Base-by-base conservation (phyloP, 75 land plant genomes). In the Isoetes taiwanensis region DNA sequence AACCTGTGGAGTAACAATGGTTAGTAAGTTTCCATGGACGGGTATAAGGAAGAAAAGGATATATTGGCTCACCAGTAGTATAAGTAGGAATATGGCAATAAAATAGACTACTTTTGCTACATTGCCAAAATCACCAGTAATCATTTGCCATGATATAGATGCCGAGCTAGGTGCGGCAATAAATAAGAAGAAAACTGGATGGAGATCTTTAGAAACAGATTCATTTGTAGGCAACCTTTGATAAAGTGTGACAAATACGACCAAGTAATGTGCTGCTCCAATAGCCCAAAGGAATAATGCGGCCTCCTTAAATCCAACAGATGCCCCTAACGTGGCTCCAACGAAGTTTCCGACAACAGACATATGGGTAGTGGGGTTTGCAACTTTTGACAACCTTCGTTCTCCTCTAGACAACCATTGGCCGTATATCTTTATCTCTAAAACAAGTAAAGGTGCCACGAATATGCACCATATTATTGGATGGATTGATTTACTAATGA, bases 151-250 rank as follows among this genome's bases (percentile, higher is more conserved):
- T n/a, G 50, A 19, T 5, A 46, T 23, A n/a, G 21, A 19, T 16
- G 50, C 50, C 12, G 50, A 19, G 19, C 50, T 46, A 8, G 50
- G 50, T 4, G 50, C 50, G 19, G 50, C 50, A 5, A 46, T 23
- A 46, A 46, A 46, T 16, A 46, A 23, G 50, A 46, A 46, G 38
- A 46, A 46, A 19, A 46, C 50, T 8, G 50, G 50, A 46, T 46
- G 50, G 50, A 46, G 50, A n/a, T 46, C 50, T 16, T 46, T 46
- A 3, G 50, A n/a, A 8, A 46, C 25, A 6, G 21, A 19, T 4
- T 37, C 23, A n/a, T 46, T 46, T 8, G n/a, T 46, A 6, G 50
- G 50, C 4, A 46, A 23, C 50, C 50, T 46, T 23, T 46, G 50
- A n/a, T 46, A 46, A 8, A 46, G 50, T 6, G 50, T 46, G 50